Base-by-base conservation (phyloP, 331 rosid genomes). In the Pyrus hybrid region DNA sequence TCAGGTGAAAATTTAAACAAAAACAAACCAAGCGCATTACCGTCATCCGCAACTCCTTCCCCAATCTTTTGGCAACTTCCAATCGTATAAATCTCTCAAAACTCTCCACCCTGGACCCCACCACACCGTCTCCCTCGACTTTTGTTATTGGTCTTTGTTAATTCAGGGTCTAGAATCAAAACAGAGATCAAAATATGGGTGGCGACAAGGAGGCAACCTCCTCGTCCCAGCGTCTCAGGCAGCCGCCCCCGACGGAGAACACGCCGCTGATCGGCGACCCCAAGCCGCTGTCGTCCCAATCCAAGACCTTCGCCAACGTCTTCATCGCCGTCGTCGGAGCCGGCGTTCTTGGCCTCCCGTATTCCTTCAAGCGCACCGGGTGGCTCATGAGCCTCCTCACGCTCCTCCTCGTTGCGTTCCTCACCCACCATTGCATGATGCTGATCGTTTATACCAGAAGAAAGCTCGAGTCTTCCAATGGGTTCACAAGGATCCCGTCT, bases 241-340 rank as follows among this genome's bases (percentile, higher is more conserved):
- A 79, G 29, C 83, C 87, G 35, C 60, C 83, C 16, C 74, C 80
- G 29, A 76, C 86, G 58, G 72, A 82, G 22, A 84, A 85, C 29
- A 61, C 77, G 13, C 70, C 77, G 2, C 77, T 73, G 43, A 20
- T 61, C 47, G 68, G 77, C 28, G 81, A 75, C 54, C 71, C 85
- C n/a, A 70, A 69, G 58, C 79, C 83, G 1, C 62, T 80, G 3
- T 87, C 88, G 1, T 87, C 91, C 11, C 78, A 49, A 53, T 62
- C 77, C 67, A 87, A 87, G 82, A 85, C 89, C 26, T 87, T 87
- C 63, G 89, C 91, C 64, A 87, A 87, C 56, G 89, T 87, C 41
- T 85, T 87, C 74, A 87, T 87, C 67, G 87, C 89, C 30, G 71
- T 83, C 35, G 89, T 87, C 14, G 91, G 91, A 7, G 88, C 88